A percentile compares a stretch with the other conserved stretches of the same genome.
phyloP scores from a whole-genome alignment of 768 basidiomycete genomes.

The Boletus tomentosulus region DNA sequence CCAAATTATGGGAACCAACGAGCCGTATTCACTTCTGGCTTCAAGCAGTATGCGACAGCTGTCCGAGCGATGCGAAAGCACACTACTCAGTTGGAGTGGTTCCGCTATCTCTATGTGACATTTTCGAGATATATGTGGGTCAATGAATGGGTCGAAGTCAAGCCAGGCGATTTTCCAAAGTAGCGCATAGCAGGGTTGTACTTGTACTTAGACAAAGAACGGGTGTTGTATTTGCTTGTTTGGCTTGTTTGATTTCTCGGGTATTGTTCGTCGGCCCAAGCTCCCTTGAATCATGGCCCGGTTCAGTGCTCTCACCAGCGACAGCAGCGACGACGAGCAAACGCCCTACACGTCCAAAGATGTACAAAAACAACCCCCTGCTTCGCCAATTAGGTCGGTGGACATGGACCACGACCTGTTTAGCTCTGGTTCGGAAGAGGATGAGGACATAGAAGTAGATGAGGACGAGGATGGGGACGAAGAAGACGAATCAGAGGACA shows the following conservation, averaged over 20 bases:
- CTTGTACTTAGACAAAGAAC: constrained; percentile 8
- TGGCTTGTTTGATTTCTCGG: constrained; percentile 17
- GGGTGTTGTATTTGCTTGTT: constrained; percentile 25
- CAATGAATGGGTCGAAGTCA: constrained; percentile 70
- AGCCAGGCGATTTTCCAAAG: constrained; percentile 1
- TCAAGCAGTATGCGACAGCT: constrained; percentile 51
- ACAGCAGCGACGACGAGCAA: constrained; percentile 51
- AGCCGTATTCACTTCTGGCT: constrained; percentile 52
- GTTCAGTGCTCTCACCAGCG: constrained; percentile 62
- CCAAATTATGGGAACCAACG: neutral
- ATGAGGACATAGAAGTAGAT: constrained; percentile 28
- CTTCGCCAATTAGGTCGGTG: constrained; percentile 19
- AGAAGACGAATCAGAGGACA: constrained; percentile 36
- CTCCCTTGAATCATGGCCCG: constrained; percentile 50
- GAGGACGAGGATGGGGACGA: constrained; percentile 35
- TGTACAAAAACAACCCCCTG: constrained; percentile 12
- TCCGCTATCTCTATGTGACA: constrained; percentile 76
- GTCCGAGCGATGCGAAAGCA: constrained; percentile 71
- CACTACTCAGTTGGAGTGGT: constrained; percentile 79
- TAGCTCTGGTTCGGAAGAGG: constrained; percentile 27
- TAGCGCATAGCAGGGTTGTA: neutral
- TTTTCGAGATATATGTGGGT: constrained; percentile 93
- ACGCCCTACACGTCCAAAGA: constrained; percentile 31
- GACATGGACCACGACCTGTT: constrained; percentile 32
- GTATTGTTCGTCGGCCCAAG: constrained; percentile 18